These are phyloP conservation scores for Karstenula rhodostoma DNA, from an alignment of 2,329 filamentous ascomycete species.

Conservation along the genomic window DNA sequence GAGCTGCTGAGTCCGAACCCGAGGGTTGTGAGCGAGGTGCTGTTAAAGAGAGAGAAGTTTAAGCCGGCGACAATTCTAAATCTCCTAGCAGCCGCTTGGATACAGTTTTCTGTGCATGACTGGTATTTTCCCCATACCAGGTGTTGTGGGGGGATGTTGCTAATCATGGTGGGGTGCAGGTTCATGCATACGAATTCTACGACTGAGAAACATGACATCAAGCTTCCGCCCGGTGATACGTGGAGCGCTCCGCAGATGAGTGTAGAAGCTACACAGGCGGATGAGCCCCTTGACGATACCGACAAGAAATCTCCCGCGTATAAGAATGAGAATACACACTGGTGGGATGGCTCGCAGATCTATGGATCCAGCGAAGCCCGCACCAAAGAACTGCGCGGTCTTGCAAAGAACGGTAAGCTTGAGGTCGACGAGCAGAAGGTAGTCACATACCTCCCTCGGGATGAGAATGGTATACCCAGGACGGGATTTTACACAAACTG, in stretches of 20 bases:
- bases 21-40: constrained; percentile 52
- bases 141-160: not conserved
- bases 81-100: constrained; percentile 58
- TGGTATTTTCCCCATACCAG: constrained; percentile 3
- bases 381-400: constrained; percentile 48
- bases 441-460: constrained; percentile 52
- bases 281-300: constrained; percentile 45
- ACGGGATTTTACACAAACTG: constrained; percentile 57
- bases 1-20: constrained; percentile 57
- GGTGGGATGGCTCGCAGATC: constrained; percentile 60
- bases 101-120: constrained; percentile 57
- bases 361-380: constrained; percentile 53
- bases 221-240: constrained; percentile 44
- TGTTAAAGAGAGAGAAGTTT: constrained; percentile 55
- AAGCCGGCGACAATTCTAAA: constrained; percentile 57
- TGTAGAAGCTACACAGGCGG: constrained; percentile 47
- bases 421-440: constrained; percentile 43
- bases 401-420: constrained; percentile 51
- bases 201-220: constrained; percentile 44
- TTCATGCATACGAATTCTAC: constrained; percentile 31
- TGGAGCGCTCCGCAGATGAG: constrained; percentile 51
- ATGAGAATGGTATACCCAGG: constrained; percentile 47
- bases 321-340: constrained; percentile 54
- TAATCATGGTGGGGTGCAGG: constrained; percentile 2
- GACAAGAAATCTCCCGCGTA: constrained; percentile 53